A percentile compares a stretch with the other conserved stretches of the same genome.
phyloP scores from a whole-genome alignment of 495 filamentous ascomycete genomes.

The Aspergillus egyptiacus region DNA sequence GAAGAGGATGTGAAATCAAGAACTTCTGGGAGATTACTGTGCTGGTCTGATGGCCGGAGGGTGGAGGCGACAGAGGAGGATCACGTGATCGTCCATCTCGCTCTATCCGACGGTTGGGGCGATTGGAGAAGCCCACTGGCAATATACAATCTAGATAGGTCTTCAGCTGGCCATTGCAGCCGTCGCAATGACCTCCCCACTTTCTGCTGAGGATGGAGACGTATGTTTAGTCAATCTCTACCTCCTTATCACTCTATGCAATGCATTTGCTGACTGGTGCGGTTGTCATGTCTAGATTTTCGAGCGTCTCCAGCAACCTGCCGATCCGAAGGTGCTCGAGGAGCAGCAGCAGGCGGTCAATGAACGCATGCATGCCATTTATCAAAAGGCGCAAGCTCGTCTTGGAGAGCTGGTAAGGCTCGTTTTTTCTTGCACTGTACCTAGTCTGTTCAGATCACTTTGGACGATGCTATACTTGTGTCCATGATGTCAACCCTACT shows the following conservation, averaged over 20 bases:
- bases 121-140: background rate
- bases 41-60: background rate
- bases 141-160: conserved; percentile 14
- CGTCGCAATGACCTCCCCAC: conserved; percentile 40
- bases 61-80: conserved; percentile 3
- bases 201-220: conserved; percentile 40
- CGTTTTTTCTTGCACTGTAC: background rate
- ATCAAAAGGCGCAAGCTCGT: conserved; percentile 59
- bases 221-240: conserved; percentile 20
- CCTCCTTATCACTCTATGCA: background rate
- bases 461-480: too few relatives aligned
- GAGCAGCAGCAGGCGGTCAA: conserved; percentile 57
- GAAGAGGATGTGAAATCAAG: background rate
- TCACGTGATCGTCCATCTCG: conserved; percentile 27
- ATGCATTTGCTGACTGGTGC: conserved; percentile 1
- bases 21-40: background rate
- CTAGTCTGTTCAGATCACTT: too few relatives aligned
- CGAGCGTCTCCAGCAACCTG: conserved; percentile 54
- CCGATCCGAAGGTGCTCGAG: conserved; percentile 55
- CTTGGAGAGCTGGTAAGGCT: conserved; percentile 47
- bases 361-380: conserved; percentile 56
- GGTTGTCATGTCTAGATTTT: conserved; percentile 49
- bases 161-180: conserved; percentile 31
- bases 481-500: conserved; percentile 4
- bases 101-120: conserved; percentile 13